Percentiles rank a stretch among this genome's conserved stretches.
These are phyloP conservation scores for Pleurozium schreberi DNA, from an alignment of 225 moss, liverwort and hornwort genomes.

Conservation along the genomic window DNA sequence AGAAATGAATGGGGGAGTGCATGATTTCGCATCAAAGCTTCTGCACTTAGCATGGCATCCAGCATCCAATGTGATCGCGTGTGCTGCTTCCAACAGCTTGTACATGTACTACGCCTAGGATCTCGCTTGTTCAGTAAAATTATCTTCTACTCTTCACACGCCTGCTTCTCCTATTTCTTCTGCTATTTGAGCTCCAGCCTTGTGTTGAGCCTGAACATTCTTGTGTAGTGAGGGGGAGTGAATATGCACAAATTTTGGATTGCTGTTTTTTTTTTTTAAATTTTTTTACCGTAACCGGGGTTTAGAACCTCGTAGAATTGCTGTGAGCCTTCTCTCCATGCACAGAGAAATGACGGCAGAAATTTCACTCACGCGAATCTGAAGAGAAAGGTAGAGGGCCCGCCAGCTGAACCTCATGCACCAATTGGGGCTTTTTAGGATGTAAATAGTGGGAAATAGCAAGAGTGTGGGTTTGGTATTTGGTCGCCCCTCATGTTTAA, in stretches of 20 bases:
- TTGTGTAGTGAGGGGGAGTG: slow-evolving; percentile 23
- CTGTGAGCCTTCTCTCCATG: slow-evolving; percentile 9
- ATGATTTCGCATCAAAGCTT: slow-evolving; percentile 96
- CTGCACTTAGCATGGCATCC: slow-evolving; percentile 99
- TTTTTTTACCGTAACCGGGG: background rate
- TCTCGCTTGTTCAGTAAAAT: slow-evolving; percentile 86
- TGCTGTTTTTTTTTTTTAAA: too few relatives aligned
- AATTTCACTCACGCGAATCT: background rate
- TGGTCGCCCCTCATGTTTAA: slow-evolving; percentile 10
- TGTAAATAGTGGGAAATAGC: slow-evolving; percentile 21
- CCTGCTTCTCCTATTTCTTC: background rate
- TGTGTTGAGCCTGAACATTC: slow-evolving; percentile 21
- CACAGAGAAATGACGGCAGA: background rate
- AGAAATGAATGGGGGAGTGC: slow-evolving; percentile 89
- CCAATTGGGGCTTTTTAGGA: slow-evolving; percentile 17
- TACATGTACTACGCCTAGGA: slow-evolving; percentile 99
- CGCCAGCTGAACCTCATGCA: slow-evolving; percentile 7
- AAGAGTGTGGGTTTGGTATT: slow-evolving; percentile 12
- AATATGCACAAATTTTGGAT: slow-evolving; percentile 17
- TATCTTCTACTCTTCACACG: slow-evolving; percentile 26
- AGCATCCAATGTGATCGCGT: slow-evolving; percentile 92
- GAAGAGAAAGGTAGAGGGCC: background rate
- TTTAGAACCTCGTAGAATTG: slow-evolving; percentile 16
- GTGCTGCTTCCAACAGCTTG: slow-evolving; percentile 99
- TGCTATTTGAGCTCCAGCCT: slow-evolving; percentile 18